Percentiles rank a stretch among this genome's conserved stretches.
Conservation (phyloP, 441 rosid genomes). For the Bocquillonia castaneifolia region DNA sequence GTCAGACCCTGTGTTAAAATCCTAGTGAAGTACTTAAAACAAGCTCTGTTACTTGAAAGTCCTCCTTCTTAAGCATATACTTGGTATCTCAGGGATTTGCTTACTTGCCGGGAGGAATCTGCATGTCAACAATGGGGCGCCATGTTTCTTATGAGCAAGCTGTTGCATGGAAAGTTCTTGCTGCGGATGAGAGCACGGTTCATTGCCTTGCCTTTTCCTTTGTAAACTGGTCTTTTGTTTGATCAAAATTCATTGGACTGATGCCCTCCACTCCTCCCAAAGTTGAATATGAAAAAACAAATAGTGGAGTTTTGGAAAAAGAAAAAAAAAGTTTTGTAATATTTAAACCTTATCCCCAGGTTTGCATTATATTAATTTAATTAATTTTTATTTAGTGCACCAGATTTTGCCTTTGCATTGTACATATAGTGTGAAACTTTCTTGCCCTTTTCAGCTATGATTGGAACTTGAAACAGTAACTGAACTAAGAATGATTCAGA, state of each 20-base stretch:
- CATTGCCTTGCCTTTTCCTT: slow-evolving; percentile 88
- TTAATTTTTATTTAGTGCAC: slow-evolving; percentile 27
- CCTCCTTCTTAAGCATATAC: neutral
- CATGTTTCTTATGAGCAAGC: slow-evolving; percentile 79
- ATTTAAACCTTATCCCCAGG: slow-evolving; percentile 22
- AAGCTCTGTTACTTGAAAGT: neutral
- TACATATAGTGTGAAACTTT: slow-evolving; percentile 8
- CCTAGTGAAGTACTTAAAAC: neutral
- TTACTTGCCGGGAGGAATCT: slow-evolving; percentile 70
- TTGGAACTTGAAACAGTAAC: slow-evolving; percentile 8
- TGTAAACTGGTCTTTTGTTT: slow-evolving; percentile 92
- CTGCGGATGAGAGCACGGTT: slow-evolving; percentile 59
- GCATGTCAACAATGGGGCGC: slow-evolving; percentile 90
- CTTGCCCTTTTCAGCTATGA: neutral
- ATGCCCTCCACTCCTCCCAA: neutral
- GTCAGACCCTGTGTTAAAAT: too few relatives aligned
- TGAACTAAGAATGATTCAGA: neutral
- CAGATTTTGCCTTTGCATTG: neutral
- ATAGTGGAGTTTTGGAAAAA: slow-evolving; percentile 6
- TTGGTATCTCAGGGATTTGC: slow-evolving; percentile 58
- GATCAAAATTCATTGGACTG: slow-evolving; percentile 29
- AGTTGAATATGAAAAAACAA: slow-evolving; percentile 10
- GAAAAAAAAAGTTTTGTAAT: slow-evolving; percentile 36
- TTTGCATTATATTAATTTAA: slow-evolving; percentile 36
- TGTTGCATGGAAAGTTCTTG: slow-evolving; percentile 78